Conservation (phyloP, 2,329 filamentous ascomycete species). For the Cladorrhinum sp. region DNA sequence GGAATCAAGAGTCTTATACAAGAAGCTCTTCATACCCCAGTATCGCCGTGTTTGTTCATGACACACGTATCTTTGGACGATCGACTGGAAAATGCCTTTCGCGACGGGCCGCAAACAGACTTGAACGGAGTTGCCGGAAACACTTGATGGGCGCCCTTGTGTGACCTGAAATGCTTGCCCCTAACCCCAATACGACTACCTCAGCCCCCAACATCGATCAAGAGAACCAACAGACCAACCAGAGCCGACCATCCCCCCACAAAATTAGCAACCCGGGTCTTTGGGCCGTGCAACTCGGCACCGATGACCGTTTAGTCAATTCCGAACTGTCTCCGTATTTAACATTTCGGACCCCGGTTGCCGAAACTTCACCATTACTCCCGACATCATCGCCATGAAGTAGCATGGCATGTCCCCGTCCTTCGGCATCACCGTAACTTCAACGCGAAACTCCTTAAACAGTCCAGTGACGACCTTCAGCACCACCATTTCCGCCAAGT, state of each 20-base stretch:
- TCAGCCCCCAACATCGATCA: background rate
- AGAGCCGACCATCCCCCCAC: background rate
- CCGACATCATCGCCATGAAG: constrained; percentile 52
- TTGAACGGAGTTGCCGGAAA: background rate
- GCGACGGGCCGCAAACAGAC: background rate
- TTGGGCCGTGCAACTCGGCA: background rate
- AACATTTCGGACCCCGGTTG: constrained; percentile 5
- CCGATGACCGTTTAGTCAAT: background rate
- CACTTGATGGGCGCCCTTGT: background rate
- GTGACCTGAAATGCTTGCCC: background rate
- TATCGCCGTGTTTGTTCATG: background rate
- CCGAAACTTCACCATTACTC: constrained; percentile 42
- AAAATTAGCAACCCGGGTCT: background rate
- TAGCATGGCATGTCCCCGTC: constrained; percentile 43
- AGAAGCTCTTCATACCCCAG: background rate
- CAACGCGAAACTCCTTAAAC: constrained; percentile 44
- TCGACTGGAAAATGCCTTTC: background rate
- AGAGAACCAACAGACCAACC: background rate
- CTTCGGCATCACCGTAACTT: constrained; percentile 36
- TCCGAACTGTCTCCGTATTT: background rate
- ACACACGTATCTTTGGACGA: background rate
- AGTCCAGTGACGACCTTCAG: constrained; percentile 43
- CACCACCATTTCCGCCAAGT: constrained; percentile 50
- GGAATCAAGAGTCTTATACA: background rate
- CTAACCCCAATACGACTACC: background rate